Base-by-base conservation (phyloP, 1,139 yeast species). In the Arxiozyma telluris region DNA sequence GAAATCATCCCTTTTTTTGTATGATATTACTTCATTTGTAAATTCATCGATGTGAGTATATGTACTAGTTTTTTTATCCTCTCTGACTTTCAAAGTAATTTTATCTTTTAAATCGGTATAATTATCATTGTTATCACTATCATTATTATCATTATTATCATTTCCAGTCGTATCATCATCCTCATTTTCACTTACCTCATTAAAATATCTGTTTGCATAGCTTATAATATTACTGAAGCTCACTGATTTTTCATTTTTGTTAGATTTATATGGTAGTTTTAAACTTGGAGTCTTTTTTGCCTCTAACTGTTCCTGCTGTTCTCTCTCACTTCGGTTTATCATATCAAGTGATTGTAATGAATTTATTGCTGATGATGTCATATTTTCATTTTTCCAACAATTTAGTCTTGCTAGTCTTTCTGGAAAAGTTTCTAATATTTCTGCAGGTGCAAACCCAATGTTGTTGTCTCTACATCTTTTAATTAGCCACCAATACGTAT, bases 401-500 rank as follows among this genome's bases (percentile, higher is more conserved):
- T 93, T 93, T 48, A 90, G 75, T 54, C 98, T 76, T 0, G 98
- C 98, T 53, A 94, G 73, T 55, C 98, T 76, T 69, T 93, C 98
- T 48, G 84, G 87, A 57, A 88, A 90, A 0, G 96, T 88, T 70
- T 93, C 98, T 48, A 93, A 74, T 59, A 95, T 84, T 69, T 93
- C 98, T 0, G 98, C 98, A 0, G 98, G 98, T 1, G 95, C 94
- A 72, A 91, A 94, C 3, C 98, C 98, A 53, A 90, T 79, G 64
- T 81, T 81, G 70, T 79, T 82, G 67, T 85, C 89, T 50, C 77
- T 76, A 55, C 83, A 76, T 61, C 88, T 82, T 56, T 83, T 78
- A 34, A 93, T 91, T 17, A 91, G 73, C 98, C 98, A 93, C 98
- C 98, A 93, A 72, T 93, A 93, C 57, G 89, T 81, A 69, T 93